A percentile compares a stretch with the other conserved stretches of the same genome.
Evolutionary conservation across 176 grass and related monocot species (phyloP).

Genomic region (Saccharum officinarum): DNA sequence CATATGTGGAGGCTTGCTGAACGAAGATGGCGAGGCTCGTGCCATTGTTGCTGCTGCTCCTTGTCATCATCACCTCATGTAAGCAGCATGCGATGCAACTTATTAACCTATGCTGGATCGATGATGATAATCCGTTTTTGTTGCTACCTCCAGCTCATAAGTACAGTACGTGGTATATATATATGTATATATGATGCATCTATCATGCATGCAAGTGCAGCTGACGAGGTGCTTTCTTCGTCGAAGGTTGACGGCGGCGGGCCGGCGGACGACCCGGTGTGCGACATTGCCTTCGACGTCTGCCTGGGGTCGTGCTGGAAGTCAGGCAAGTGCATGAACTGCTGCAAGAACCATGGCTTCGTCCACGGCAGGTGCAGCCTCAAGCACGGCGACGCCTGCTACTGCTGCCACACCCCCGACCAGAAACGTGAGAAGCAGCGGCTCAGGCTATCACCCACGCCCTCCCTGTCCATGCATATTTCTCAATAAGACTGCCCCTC

Average conservation of each 20-base stretch:
- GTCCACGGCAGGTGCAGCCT: background rate
- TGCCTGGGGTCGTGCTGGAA: background rate
- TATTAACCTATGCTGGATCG: background rate
- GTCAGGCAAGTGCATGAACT: background rate
- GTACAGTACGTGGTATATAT: too few species aligned
- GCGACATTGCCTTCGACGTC: background rate
- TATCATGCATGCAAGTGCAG: background rate
- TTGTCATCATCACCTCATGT: background rate
- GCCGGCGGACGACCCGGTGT: background rate
- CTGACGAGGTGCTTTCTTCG: background rate
- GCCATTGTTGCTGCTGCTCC: background rate
- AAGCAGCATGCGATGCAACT: background rate
- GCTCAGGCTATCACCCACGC: too few species aligned
- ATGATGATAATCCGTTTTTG: too few species aligned
- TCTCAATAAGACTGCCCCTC: too few species aligned
- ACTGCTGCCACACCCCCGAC: background rate
- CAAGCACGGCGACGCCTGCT: background rate
- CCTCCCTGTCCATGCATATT: too few species aligned
- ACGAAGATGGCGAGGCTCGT: background rate
- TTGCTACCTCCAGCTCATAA: too few species aligned
- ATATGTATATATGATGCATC: too few species aligned
- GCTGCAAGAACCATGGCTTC: background rate
- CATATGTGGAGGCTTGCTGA: too few species aligned
- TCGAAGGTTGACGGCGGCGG: too few species aligned
- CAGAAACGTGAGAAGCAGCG: too few species aligned